Evolutionary conservation across 2,329 filamentous ascomycete genomes (phyloP).

Genomic region (Fusarium pilosicola): DNA sequence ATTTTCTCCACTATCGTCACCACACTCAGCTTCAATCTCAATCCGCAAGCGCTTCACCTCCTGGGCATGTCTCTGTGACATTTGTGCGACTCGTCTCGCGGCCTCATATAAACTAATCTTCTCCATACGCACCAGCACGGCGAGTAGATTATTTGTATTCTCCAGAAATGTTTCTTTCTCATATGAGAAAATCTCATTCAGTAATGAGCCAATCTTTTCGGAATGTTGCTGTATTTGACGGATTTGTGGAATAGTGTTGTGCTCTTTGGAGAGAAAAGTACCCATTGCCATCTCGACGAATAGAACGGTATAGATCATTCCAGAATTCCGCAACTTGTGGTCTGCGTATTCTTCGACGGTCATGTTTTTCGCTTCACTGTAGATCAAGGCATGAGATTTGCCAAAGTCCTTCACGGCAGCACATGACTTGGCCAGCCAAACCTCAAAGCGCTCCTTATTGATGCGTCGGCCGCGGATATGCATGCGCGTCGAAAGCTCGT

Average conservation of each 20-base stretch:
- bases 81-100: background rate
- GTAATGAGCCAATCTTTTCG: background rate
- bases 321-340: background rate
- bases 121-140: accelerated
- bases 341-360: background rate
- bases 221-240: background rate
- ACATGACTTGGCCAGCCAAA: background rate
- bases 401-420: background rate
- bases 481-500: background rate
- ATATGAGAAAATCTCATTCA: background rate
- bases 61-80: background rate
- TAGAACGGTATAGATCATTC: background rate
- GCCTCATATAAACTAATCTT: background rate
- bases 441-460: background rate
- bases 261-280: accelerated
- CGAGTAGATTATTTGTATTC: accelerated
- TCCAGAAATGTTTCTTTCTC: background rate
- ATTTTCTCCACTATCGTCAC: accelerated
- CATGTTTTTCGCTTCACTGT: background rate
- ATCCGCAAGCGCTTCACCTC: background rate
- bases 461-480: background rate
- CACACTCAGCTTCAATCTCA: no score
- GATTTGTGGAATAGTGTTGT: background rate
- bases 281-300: background rate
- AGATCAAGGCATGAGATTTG: background rate